A percentile compares a stretch with the other conserved stretches of the same genome.
phyloP scores from a whole-genome alignment of 2,329 filamentous ascomycete genomes.

The Dissoconium aciculare region DNA sequence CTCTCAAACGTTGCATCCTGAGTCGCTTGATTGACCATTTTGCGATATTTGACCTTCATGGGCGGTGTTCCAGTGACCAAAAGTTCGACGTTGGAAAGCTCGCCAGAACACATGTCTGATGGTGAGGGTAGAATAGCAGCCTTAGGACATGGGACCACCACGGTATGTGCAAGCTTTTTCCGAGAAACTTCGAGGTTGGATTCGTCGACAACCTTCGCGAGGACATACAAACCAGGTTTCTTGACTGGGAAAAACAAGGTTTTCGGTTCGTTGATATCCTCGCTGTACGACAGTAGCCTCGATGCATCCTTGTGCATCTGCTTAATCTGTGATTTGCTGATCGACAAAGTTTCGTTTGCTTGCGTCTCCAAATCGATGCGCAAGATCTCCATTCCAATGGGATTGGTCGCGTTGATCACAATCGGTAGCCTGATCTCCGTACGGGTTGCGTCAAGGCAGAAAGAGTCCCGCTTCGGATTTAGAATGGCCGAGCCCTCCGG shows the following conservation, averaged over 20 bases:
- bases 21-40: conserved; percentile 69
- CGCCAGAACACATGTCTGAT: conserved; percentile 63
- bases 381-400: conserved; percentile 74
- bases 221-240: conserved; percentile 74
- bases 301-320: conserved; percentile 56
- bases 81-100: conserved; percentile 71
- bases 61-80: conserved; percentile 81
- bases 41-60: conserved; percentile 81
- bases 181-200: conserved; percentile 61
- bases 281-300: conserved; percentile 38
- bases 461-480: conserved; percentile 66
- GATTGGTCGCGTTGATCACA: conserved; percentile 83
- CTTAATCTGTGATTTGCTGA: conserved; percentile 60
- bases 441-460: conserved; percentile 58
- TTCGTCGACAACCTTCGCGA: conserved; percentile 76
- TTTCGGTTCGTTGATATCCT: conserved; percentile 26
- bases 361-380: conserved; percentile 74
- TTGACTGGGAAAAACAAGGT: conserved; percentile 58
- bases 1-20: conserved; percentile 83
- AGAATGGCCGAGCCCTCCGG: conserved; percentile 82
- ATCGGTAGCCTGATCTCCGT: conserved; percentile 58
- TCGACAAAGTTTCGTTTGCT: conserved; percentile 61
- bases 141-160: conserved; percentile 73
- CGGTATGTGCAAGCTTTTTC: conserved; percentile 57
- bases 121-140: conserved; percentile 54